Conservation (phyloP, 2,329 filamentous ascomycete genomes). For the Thielaviopsis punctulata region DNA sequence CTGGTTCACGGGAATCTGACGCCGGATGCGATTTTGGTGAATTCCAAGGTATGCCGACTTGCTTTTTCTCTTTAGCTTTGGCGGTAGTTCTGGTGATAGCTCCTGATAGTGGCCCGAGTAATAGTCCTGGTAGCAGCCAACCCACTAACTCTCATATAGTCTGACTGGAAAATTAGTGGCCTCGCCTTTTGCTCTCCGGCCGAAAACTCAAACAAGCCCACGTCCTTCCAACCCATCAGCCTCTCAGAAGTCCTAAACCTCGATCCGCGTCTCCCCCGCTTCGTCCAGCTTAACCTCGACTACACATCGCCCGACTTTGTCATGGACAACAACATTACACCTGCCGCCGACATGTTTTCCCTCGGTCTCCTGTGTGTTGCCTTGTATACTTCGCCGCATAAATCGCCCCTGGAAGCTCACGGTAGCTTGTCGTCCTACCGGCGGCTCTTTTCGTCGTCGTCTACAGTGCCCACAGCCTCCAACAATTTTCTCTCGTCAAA, state of each 20-base stretch:
- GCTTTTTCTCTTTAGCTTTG: too few species aligned
- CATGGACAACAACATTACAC: slow-evolving; percentile 71
- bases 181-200: slow-evolving; percentile 74
- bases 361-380: slow-evolving; percentile 76
- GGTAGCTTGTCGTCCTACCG: slow-evolving; percentile 74
- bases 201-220: slow-evolving; percentile 55
- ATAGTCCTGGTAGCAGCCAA: too few species aligned
- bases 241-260: slow-evolving; percentile 72
- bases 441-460: slow-evolving; percentile 60
- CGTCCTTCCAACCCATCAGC: slow-evolving; percentile 62
- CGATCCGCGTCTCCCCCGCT: slow-evolving; percentile 64
- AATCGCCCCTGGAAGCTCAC: slow-evolving; percentile 68
- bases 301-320: slow-evolving; percentile 92
- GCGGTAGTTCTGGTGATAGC: too few species aligned
- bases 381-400: slow-evolving; percentile 87
- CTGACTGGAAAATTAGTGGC: slow-evolving; percentile 97
- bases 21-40: slow-evolving; percentile 83
- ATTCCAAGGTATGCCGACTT: slow-evolving; percentile 74
- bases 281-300: slow-evolving; percentile 80
- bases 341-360: slow-evolving; percentile 83
- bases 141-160: slow-evolving; percentile 29
- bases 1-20: slow-evolving; percentile 90
- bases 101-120: too few species aligned
- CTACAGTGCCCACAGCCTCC: slow-evolving; percentile 55
- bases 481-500: slow-evolving; percentile 78